Evolutionary conservation across 345 rosid genomes (phyloP), one percentile per base, ranked within the genome.

Genomic region (Populus nigra): DNA sequence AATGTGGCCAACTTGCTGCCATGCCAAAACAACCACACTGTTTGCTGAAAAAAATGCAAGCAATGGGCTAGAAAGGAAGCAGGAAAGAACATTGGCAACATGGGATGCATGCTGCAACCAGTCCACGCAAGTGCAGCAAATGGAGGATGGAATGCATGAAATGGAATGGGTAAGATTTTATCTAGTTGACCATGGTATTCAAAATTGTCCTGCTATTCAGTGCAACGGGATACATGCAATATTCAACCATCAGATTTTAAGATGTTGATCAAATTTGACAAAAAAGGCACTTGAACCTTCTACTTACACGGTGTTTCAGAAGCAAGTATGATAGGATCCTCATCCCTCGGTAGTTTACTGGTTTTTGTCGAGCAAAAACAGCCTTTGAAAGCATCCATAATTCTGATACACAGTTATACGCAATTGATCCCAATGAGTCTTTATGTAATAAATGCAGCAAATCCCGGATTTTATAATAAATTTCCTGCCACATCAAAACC

Each of bases 261-360:
- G 13, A 41, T 41, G 45, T 41, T 10, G 3, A 41, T 41, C 45
- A 11, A 41, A 10, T 9, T 41, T 10, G 4, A 41, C 45, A 41
- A 41, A 10, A 41, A 8, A 57, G 11, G 8, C 63, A 41, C 47
- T 77, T 63, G 5, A 53, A 41, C 43, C 23, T 69, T 78, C 67
- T 12, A 89, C 98, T 90, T 89, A 93, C 98, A 93, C 15, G 86
- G 88, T 76, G 96, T 93, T 82, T 90, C 88, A 23, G 96, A 86
- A 73, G 96, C 94, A 85, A 93, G 98, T 66, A 79, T 78, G 80
- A 63, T 65, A 18, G 85, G 88, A 53, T 90, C 91, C 78, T 88
- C 94, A 70, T 76, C 65, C 25, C 88, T 89, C 49, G 8, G 83
- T 65, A 73, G 76, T 50, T 69, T 75, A 77, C 73, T 80, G 45